These are phyloP conservation scores for Paragyromitra xinjiangensis DNA, from an alignment of 495 filamentous ascomycete species.

Conservation along the genomic window DNA sequence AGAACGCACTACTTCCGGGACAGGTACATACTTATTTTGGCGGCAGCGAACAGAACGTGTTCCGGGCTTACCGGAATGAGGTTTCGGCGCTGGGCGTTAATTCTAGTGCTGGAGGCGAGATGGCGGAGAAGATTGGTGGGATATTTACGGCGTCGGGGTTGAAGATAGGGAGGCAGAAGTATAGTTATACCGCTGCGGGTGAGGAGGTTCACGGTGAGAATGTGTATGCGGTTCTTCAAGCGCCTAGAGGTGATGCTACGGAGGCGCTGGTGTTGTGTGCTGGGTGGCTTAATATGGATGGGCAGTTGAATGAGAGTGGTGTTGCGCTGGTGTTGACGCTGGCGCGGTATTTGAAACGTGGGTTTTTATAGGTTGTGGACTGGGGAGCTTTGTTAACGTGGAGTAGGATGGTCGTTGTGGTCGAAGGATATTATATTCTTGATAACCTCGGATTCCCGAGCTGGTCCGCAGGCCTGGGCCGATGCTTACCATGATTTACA, in stretches of 20 bases:
- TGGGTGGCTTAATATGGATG: constrained; percentile 84
- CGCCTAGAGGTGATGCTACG: constrained; percentile 95
- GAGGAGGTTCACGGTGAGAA: constrained; percentile 83
- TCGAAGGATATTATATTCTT: constrained; percentile 98
- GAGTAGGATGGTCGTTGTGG: constrained; percentile 90
- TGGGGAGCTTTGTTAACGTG: constrained; percentile 44
- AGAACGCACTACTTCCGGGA: constrained; percentile 93
- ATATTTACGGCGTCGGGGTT: constrained; percentile 81
- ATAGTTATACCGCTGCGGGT: constrained; percentile 78
- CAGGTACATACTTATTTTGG: constrained; percentile 98
- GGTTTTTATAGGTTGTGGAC: constrained; percentile 47
- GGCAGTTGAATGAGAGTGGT: constrained; percentile 82
- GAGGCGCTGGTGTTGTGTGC: constrained; percentile 94
- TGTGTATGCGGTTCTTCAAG: constrained; percentile 92
- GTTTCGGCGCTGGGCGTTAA: constrained; percentile 66
- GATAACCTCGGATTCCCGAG: constrained; percentile 84
- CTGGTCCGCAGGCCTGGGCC: constrained; percentile 95
- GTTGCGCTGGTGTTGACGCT: constrained; percentile 85
- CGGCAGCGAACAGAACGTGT: constrained; percentile 93
- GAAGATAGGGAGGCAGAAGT: constrained; percentile 84
- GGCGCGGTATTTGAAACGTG: constrained; percentile 90
- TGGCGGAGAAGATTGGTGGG: constrained; percentile 69
- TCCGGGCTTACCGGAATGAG: constrained; percentile 90
- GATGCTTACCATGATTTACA: constrained; percentile 96
- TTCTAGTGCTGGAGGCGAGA: constrained; percentile 41